A percentile compares a stretch with the other conserved stretches of the same genome.
phyloP scores from a whole-genome alignment of 2,329 filamentous ascomycete genomes.

The Paecilomyces niveus region DNA sequence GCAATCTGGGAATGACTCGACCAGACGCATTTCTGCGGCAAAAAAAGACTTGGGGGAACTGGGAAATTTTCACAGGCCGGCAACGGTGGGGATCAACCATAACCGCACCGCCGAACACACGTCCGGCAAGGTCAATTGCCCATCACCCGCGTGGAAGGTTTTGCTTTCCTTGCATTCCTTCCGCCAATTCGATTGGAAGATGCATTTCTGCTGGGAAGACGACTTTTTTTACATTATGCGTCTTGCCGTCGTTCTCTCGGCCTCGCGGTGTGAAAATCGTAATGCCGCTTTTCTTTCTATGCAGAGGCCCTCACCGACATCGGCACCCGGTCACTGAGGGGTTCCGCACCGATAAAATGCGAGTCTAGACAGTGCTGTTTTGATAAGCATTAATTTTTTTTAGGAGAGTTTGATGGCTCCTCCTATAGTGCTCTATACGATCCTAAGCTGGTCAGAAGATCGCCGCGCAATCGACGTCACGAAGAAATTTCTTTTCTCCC shows the following conservation, averaged over 20 bases:
- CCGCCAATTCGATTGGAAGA: neutral
- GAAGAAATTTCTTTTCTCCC: neutral
- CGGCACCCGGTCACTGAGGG: neutral
- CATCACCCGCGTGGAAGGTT: neutral
- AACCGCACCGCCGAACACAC: neutral
- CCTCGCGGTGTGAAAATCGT: neutral
- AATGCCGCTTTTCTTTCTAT: neutral
- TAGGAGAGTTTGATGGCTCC: neutral
- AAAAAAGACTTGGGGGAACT: constrained; percentile 6
- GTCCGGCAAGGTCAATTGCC: neutral
- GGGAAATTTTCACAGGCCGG: constrained; percentile 4
- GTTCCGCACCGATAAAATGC: neutral
- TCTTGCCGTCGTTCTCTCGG: neutral
- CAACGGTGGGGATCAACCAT: neutral
- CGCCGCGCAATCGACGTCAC: neutral
- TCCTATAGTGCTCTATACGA: neutral
- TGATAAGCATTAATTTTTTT: neutral
- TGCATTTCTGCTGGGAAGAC: neutral
- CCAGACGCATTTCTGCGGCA: constrained; percentile 3
- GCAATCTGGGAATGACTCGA: constrained; percentile 6
- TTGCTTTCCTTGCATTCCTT: neutral
- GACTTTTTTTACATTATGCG: neutral
- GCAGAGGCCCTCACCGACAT: neutral
- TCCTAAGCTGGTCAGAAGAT: neutral
- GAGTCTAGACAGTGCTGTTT: neutral